Evolutionary conservation across 225 moss, liverwort and hornwort species (phyloP).

Genomic region (Asterella californica): DNA sequence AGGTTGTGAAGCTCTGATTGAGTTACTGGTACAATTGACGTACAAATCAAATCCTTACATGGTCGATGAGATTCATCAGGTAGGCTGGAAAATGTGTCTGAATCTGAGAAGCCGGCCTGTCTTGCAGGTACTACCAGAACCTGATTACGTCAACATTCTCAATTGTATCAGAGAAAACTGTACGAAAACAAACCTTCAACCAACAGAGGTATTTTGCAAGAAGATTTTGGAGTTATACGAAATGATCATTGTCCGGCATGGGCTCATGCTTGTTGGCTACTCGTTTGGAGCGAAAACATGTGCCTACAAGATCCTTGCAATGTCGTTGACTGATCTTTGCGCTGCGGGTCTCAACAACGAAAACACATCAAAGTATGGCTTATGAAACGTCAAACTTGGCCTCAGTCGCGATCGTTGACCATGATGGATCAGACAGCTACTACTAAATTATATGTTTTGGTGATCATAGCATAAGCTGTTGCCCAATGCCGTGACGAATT

Average conservation of each 20-base stretch:
- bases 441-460: background rate
- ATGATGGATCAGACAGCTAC: background rate
- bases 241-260: conserved; percentile 88
- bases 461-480: background rate
- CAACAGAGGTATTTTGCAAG: conserved; percentile 55
- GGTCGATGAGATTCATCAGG: background rate
- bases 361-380: conserved; percentile 54
- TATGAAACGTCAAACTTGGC: background rate
- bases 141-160: conserved; percentile 67
- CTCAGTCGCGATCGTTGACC: background rate
- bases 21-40: too few species aligned
- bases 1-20: too few species aligned
- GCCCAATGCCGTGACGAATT: background rate
- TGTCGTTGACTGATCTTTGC: conserved; percentile 53
- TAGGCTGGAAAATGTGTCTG: background rate
- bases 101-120: background rate
- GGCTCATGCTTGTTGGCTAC: conserved; percentile 77
- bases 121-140: conserved; percentile 65
- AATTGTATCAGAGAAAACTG: conserved; percentile 59
- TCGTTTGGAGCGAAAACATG: conserved; percentile 71
- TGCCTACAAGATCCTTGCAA: conserved; percentile 70
- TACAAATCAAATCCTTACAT: too few species aligned
- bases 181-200: conserved; percentile 45
- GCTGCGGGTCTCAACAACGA: conserved; percentile 64
- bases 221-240: conserved; percentile 77